Evolutionary conservation across 164 flowering plant genomes (phyloP).

Genomic region (Cinnamomum micranthum): DNA sequence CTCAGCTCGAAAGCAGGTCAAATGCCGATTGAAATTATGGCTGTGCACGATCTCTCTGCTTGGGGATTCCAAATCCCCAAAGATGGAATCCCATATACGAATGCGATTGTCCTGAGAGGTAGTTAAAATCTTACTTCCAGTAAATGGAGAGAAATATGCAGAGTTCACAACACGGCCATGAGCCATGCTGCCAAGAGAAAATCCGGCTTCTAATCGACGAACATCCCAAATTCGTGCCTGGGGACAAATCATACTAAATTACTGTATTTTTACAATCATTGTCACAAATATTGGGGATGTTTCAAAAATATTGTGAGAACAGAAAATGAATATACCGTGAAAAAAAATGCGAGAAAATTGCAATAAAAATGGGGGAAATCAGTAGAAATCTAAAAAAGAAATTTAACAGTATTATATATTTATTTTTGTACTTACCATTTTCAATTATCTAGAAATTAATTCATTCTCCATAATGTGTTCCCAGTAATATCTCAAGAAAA

Average conservation of each 20-base stretch:
- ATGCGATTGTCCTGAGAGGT: slow-evolving; percentile 84
- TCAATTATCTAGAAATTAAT: too few species aligned
- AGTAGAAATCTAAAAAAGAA: too few species aligned
- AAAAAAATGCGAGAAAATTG: too few species aligned
- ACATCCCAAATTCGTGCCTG: slow-evolving; percentile 96
- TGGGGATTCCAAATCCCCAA: slow-evolving; percentile 70
- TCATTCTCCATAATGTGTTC: too few species aligned
- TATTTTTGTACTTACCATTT: too few species aligned
- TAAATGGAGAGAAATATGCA: slow-evolving; percentile 79
- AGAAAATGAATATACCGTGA: neutral
- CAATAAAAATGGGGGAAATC: neutral
- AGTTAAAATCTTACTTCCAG: slow-evolving; percentile 82
- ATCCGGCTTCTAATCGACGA: slow-evolving; percentile 59
- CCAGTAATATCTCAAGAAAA: too few species aligned
- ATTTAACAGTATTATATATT: too few species aligned
- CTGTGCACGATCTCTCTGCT: slow-evolving; percentile 94
- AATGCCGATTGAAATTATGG: slow-evolving; percentile 86
- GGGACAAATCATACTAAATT: slow-evolving; percentile 1
- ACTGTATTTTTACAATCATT: neutral
- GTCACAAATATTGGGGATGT: neutral
- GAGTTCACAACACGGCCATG: slow-evolving; percentile 88
- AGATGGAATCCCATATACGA: slow-evolving; percentile 88
- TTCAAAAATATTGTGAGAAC: neutral
- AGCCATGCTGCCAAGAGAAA: slow-evolving; percentile 50
- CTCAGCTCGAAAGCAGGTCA: slow-evolving; percentile 89